phyloP scores from a whole-genome alignment of 2,329 filamentous ascomycete genomes.

The Hypoxylon sp. region DNA sequence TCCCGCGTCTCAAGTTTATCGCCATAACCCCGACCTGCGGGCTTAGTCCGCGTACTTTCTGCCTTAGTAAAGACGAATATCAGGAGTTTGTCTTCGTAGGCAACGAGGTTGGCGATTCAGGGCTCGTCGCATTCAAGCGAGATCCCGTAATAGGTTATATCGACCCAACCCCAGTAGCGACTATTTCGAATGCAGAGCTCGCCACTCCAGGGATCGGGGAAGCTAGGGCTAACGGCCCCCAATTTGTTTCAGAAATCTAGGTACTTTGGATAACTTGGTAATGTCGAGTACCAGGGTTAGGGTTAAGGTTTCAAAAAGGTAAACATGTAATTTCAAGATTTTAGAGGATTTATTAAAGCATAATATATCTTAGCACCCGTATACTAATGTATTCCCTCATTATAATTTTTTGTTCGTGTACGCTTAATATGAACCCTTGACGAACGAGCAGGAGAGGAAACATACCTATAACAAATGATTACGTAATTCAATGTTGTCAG shows the following conservation, averaged over 20 bases:
- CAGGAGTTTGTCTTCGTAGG: background rate
- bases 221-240: background rate
- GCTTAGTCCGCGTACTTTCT: background rate
- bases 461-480: no score
- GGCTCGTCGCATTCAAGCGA: background rate
- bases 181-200: background rate
- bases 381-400: no score
- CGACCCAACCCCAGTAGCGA: background rate
- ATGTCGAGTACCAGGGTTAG: no score
- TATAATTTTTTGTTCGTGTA: no score
- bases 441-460: no score
- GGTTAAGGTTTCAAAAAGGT: no score
- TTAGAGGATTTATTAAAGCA: no score
- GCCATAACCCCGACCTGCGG: background rate
- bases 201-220: background rate
- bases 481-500: no score
- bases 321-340: no score
- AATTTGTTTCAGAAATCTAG: slow-evolving; percentile 1
- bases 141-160: background rate
- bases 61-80: background rate
- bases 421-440: no score
- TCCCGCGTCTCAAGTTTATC: background rate
- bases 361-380: no score
- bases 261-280: no score
- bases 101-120: background rate